Conservation (phyloP, 225 moss, liverwort and hornwort species). For the Asterella californica region DNA sequence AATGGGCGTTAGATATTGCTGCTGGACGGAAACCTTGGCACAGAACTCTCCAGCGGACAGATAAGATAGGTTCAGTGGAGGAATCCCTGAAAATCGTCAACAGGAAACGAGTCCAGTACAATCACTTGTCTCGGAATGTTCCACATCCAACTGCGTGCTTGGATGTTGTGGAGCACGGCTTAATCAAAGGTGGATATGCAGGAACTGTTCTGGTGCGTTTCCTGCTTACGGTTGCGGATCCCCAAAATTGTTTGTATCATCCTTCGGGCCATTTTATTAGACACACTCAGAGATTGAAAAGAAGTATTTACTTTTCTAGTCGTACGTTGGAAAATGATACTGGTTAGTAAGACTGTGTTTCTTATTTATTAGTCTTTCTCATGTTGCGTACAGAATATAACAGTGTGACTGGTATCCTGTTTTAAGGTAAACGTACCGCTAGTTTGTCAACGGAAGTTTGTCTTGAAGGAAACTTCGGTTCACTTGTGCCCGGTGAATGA, state of each 20-base stretch:
- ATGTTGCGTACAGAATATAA: neutral
- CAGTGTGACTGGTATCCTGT: neutral
- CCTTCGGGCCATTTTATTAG: neutral
- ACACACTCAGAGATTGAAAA: neutral
- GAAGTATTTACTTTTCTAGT: too few relatives aligned
- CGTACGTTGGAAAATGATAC: neutral
- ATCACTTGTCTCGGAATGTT: conserved; percentile 59
- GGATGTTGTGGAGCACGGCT: conserved; percentile 69
- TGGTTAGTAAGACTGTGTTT: too few relatives aligned
- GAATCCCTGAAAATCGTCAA: conserved; percentile 52
- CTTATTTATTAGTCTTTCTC: neutral
- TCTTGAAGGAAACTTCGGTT: neutral
- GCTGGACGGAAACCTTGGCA: conserved; percentile 61
- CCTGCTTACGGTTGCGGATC: neutral
- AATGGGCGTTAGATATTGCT: conserved; percentile 63
- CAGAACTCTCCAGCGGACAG: conserved; percentile 54
- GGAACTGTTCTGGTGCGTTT: conserved; percentile 36
- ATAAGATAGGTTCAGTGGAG: conserved; percentile 54
- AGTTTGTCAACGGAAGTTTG: neutral
- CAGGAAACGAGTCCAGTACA: conserved; percentile 51
- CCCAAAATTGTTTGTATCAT: neutral
- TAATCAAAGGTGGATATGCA: conserved; percentile 51
- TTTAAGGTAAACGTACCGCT: neutral
- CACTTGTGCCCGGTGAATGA: neutral
- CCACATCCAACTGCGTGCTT: conserved; percentile 71